These are phyloP conservation scores for Hericium rajendrae DNA, from an alignment of 768 basidiomycete species.

Conservation along the genomic window DNA sequence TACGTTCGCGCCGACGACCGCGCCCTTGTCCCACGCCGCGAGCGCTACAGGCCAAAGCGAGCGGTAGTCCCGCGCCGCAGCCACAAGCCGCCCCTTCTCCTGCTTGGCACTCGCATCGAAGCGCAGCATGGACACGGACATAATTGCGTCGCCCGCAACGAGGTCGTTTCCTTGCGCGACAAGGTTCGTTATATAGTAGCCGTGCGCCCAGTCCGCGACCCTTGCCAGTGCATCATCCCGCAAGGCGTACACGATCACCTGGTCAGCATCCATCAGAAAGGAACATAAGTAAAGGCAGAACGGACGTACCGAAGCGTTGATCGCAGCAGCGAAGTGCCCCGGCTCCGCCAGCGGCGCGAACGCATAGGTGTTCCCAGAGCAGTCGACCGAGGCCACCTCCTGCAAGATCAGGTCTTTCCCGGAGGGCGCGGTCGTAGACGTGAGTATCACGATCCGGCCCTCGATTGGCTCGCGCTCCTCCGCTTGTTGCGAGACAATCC, in stretches of 20 bases:
- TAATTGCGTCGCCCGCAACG: slow-evolving; percentile 71
- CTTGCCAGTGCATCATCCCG: slow-evolving; percentile 36
- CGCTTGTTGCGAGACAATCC: slow-evolving; percentile 25
- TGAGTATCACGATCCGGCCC: slow-evolving; percentile 57
- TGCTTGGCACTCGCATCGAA: slow-evolving; percentile 27
- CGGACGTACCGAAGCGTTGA: slow-evolving; percentile 63
- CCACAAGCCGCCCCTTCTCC: slow-evolving; percentile 24
- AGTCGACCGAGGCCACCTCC: slow-evolving; percentile 33
- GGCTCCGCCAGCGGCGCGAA: slow-evolving; percentile 33
- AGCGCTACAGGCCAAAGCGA: slow-evolving; percentile 67
- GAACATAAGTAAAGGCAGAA: background rate
- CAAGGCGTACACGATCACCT: slow-evolving; percentile 32
- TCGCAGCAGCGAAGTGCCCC: slow-evolving; percentile 49
- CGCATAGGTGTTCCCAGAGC: slow-evolving; percentile 64
- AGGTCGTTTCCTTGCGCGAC: slow-evolving; percentile 44
- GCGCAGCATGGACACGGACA: slow-evolving; percentile 65
- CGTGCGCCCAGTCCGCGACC: slow-evolving; percentile 65
- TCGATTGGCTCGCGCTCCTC: slow-evolving; percentile 26
- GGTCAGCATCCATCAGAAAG: background rate
- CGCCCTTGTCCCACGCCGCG: slow-evolving; percentile 42
- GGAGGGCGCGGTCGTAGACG: slow-evolving; percentile 20
- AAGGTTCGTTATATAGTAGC: slow-evolving; percentile 67
- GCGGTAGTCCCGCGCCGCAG: slow-evolving; percentile 64
- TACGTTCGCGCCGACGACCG: slow-evolving; percentile 70
- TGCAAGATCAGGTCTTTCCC: slow-evolving; percentile 14